Evolutionary conservation across 805 yeast species (phyloP).

Genomic region (Yarrowia sp.): DNA sequence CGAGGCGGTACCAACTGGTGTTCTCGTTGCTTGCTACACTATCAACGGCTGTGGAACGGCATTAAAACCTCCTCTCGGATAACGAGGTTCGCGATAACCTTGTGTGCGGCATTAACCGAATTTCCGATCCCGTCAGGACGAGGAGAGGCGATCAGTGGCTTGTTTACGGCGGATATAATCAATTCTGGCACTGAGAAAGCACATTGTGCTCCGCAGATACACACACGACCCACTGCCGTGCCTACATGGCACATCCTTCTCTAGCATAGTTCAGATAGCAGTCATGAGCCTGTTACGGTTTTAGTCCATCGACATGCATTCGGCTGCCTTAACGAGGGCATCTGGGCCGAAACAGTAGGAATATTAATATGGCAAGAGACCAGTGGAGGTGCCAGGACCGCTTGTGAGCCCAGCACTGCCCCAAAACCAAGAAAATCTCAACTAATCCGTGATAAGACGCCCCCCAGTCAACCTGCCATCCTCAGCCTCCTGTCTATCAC

Average conservation of each 20-base stretch:
- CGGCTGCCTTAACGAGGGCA: conserved; percentile 33
- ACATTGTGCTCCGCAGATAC: no score
- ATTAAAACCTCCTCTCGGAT: neutral
- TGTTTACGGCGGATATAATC: no score
- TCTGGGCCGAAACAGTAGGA: conserved; percentile 5
- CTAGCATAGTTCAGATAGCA: neutral
- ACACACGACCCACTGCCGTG: no score
- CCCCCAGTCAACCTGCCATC: neutral
- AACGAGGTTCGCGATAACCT: conserved; percentile 24
- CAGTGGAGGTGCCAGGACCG: no score
- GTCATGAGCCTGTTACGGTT: conserved; percentile 23
- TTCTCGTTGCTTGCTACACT: no score
- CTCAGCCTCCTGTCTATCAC: conserved; percentile 34
- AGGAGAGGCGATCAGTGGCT: no score
- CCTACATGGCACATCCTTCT: neutral
- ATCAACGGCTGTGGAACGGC: conserved; percentile 10
- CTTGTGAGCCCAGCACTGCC: no score
- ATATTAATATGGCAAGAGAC: neutral
- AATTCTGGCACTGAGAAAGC: no score
- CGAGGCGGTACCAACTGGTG: no score
- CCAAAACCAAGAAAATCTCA: no score
- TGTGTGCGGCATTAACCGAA: conserved; percentile 34
- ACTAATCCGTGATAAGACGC: no score
- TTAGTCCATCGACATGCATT: conserved; percentile 27
- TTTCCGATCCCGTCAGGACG: neutral